Base-by-base conservation (phyloP, 495 filamentous ascomycete species). In the Physcia stellaris region DNA sequence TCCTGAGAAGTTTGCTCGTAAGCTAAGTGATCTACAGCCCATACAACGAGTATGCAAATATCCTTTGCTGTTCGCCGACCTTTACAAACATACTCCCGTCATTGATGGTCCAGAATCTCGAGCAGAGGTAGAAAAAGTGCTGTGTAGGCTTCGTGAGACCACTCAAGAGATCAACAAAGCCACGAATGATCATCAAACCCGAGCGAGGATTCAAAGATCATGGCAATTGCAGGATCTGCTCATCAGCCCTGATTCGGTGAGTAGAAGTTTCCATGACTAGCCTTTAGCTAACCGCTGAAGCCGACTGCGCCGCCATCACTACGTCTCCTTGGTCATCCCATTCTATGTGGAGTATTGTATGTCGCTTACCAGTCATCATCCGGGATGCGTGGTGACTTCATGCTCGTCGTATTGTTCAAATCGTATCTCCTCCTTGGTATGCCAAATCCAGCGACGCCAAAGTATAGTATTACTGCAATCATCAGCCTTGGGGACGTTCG, bases 11-110 rank as follows among this genome's bases (percentile, higher is more conserved):
- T 39, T 35, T 27, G 9, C n/a, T 11, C 13, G 22, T 33, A 2
- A 12, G 33, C 11, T 11, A 7, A 29, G 4, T 18, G 23, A 40
- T 59, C 29, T 60, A 23, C 48, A 94, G 90, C 90, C 90, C 1
- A 84, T 94, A 39, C 90, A 98, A 63, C 71, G 90, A 24, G 71
- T 96, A 11, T 92, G 83, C 68, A 86, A 81, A 62, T 98, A 98
- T 59, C 83, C 83, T 7, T 68, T 98, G 24, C 64, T 98, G 16
- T 83, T 96, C 37, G 67, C 75, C 4, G 84, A 94, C 41, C 63
- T 98, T 26, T 64, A 83, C 40, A 83, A 78, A 47, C 64, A 80
- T 44, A 95, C 86, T 0, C 81, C 83, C 11, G 80, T 82, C 5
- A 75, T 73, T 42, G 88, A 95, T 49, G 87, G 84, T 50, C 83